A percentile compares a stretch with the other conserved stretches of the same genome.
Conservation (phyloP, 805 yeast genomes). For the Kodamaea nitidulidarum region DNA sequence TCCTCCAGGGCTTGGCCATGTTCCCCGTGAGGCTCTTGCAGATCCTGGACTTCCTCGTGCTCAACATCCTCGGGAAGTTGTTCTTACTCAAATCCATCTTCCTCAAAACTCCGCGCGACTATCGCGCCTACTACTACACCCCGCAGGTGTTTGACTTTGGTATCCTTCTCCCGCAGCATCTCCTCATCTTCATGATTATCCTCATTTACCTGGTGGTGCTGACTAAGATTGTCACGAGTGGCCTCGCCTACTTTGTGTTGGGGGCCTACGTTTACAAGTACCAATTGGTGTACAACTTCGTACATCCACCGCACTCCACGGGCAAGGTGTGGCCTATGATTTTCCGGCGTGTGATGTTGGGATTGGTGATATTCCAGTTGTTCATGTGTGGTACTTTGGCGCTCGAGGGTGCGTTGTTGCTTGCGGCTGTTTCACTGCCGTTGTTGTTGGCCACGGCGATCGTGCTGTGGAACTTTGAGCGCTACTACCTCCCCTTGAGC, state of each 20-base stretch:
- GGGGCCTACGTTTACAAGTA: constrained; percentile 61
- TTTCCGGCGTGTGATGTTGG: constrained; percentile 51
- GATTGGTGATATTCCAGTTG: constrained; percentile 52
- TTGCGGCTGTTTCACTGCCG: constrained; percentile 48
- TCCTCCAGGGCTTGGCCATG: constrained; percentile 68
- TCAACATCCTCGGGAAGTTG: constrained; percentile 37
- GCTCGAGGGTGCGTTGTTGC: constrained; percentile 50
- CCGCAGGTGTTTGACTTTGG: constrained; percentile 63
- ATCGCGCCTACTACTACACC: constrained; percentile 48
- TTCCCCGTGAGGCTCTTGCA: constrained; percentile 55
- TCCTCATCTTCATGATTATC: constrained; percentile 54
- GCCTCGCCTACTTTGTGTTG: constrained; percentile 50
- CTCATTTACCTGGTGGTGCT: constrained; percentile 58
- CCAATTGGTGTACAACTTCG: constrained; percentile 57
- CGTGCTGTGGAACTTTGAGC: constrained; percentile 48
- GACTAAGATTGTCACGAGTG: constrained; percentile 56
- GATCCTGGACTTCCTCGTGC: constrained; percentile 47
- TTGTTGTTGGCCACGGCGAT: constrained; percentile 44
- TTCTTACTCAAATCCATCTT: constrained; percentile 37
- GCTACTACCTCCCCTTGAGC: constrained; percentile 50
- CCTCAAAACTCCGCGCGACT: constrained; percentile 48
- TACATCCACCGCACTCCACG: constrained; percentile 62
- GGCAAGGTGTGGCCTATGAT: constrained; percentile 68
- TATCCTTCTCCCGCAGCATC: constrained; percentile 57
- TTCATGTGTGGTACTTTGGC: constrained; percentile 64